Conservation (phyloP, 2,329 filamentous ascomycete species). For the Beauveria sp. region DNA sequence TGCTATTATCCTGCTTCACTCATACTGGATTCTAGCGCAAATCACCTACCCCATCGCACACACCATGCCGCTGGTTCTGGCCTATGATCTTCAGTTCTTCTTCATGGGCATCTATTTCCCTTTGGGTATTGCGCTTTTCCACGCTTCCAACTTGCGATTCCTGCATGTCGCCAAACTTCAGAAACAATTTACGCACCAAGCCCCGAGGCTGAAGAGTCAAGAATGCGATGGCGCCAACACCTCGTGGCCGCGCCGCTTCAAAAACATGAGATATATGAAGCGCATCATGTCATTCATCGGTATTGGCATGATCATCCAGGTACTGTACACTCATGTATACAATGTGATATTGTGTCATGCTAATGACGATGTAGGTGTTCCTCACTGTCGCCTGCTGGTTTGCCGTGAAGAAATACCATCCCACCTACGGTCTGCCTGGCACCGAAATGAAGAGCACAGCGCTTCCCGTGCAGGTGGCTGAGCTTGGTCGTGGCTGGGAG, state of each 20-base stretch:
- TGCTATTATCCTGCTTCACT: conserved; percentile 29
- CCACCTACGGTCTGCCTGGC: conserved; percentile 37
- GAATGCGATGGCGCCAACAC: conserved; percentile 22
- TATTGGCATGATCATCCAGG: conserved; percentile 41
- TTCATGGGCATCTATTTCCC: conserved; percentile 53
- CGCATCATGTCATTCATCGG: conserved; percentile 38
- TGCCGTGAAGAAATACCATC: conserved; percentile 50
- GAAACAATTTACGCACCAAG: conserved; percentile 28
- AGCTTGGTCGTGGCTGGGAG: conserved; percentile 45
- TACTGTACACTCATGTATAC: conserved; percentile 19
- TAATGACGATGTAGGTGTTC: conserved; percentile 31
- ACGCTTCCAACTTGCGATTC: conserved; percentile 47
- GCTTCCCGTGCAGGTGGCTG: conserved; percentile 33
- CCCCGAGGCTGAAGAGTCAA: conserved; percentile 8
- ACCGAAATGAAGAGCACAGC: conserved; percentile 24
- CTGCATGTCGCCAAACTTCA: conserved; percentile 42
- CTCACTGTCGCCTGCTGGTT: conserved; percentile 47
- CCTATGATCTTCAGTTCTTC: conserved; percentile 48
- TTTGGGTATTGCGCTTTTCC: conserved; percentile 50
- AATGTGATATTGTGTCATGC: not conserved
- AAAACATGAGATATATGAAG: conserved; percentile 28
- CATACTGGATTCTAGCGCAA: conserved; percentile 33
- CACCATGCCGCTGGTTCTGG: conserved; percentile 29
- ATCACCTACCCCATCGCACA: conserved; percentile 34
- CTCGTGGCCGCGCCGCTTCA: conserved; percentile 27